Conservation (phyloP, 306 rosid genomes). For the Lathyrus oleraceus region DNA sequence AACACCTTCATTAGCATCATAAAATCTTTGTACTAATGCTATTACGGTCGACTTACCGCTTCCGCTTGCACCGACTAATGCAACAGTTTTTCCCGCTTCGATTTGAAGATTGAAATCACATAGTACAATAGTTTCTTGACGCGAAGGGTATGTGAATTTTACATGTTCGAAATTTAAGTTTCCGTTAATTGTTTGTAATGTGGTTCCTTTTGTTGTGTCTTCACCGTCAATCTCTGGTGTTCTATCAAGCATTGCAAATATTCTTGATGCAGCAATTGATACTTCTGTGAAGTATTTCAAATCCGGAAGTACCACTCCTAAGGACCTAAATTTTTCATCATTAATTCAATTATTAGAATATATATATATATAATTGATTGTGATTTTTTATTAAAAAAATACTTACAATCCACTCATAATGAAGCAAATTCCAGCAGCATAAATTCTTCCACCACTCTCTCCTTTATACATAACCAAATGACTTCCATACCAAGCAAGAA, state of each 20-base stretch:
- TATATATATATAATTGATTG: neutral
- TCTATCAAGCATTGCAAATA: conserved; percentile 66
- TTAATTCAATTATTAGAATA: neutral
- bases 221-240: conserved; percentile 71
- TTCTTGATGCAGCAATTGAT: conserved; percentile 69
- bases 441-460: conserved; percentile 89
- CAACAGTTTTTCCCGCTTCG: conserved; percentile 85
- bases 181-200: conserved; percentile 57
- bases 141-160: conserved; percentile 77
- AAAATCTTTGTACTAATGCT: conserved; percentile 79
- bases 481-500: conserved; percentile 98
- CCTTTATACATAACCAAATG: conserved; percentile 85
- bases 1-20: conserved; percentile 72
- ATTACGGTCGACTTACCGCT: conserved; percentile 93
- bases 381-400: neutral
- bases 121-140: conserved; percentile 67
- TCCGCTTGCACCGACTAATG: conserved; percentile 94
- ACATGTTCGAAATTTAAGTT: conserved; percentile 65
- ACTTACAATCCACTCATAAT: conserved; percentile 88
- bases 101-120: conserved; percentile 68
- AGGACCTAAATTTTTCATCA: conserved; percentile 55
- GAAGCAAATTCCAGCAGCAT: conserved; percentile 86
- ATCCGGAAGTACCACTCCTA: conserved; percentile 94
- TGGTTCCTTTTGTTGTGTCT: conserved; percentile 55
- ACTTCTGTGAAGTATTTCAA: conserved; percentile 92